Percentiles rank a stretch among this genome's conserved stretches.
phyloP scores from a whole-genome alignment of 441 rosid species.

The Geranium incanum region DNA sequence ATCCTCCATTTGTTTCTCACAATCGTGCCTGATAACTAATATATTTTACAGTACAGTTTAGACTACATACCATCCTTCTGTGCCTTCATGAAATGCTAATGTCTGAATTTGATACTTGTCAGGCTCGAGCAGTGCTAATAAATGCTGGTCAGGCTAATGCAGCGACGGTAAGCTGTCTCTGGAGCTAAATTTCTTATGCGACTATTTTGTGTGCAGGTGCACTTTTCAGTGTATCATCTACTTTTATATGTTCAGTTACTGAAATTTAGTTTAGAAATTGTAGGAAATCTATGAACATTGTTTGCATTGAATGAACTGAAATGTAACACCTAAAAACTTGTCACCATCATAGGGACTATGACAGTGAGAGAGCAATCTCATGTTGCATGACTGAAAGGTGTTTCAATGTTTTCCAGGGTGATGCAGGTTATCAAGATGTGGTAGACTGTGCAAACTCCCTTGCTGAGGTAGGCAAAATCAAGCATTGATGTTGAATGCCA shows the following conservation, averaged over 20 bases:
- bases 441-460: constrained; percentile 65
- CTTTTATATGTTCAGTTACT: not conserved
- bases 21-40: not conserved
- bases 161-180: constrained; percentile 63
- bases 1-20: constrained; percentile 3
- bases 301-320: not conserved
- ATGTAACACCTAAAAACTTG: constrained; percentile 3
- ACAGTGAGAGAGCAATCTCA: constrained; percentile 3
- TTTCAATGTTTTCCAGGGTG: constrained; percentile 53
- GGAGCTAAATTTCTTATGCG: constrained; percentile 11
- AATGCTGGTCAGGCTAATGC: constrained; percentile 99
- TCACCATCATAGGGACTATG: not conserved
- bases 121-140: constrained; percentile 89
- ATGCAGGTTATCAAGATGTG: constrained; percentile 82
- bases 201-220: not conserved
- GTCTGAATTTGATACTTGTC: constrained; percentile 19
- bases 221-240: not conserved
- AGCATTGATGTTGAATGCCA: constrained; percentile 7
- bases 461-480: constrained; percentile 40
- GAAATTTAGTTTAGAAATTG: not conserved
- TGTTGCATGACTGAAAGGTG: constrained; percentile 17
- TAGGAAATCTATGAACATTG: not conserved
- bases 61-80: not conserved
- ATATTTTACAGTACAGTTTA: not conserved
- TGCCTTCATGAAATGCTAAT: constrained; percentile 8